These are phyloP conservation scores for Pythium folliculosum DNA, from an alignment of 352 stramenopile species.

Conservation along the genomic window DNA sequence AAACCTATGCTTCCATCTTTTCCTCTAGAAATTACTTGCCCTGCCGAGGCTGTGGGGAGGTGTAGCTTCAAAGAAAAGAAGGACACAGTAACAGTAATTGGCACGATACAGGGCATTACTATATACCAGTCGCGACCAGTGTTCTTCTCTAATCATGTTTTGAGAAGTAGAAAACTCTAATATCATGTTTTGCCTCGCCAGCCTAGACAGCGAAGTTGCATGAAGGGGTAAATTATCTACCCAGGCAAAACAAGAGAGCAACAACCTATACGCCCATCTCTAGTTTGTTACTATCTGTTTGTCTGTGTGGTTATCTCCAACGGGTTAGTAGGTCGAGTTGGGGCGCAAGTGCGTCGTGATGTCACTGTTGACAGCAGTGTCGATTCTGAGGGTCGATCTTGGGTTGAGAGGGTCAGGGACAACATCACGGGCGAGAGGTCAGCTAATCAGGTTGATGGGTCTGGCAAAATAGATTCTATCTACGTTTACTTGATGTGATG, in stretches of 20 bases:
- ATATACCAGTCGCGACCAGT: not conserved
- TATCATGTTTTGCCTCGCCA: not conserved
- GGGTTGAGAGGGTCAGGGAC: not conserved
- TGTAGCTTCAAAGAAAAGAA: not conserved
- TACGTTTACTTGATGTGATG: not conserved
- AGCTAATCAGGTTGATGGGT: not conserved
- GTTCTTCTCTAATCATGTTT: not conserved
- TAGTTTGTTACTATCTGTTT: not conserved
- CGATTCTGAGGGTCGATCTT: not conserved
- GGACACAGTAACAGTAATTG: too few species aligned
- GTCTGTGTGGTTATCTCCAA: not conserved
- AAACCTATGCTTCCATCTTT: too few species aligned
- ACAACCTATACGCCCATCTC: not conserved
- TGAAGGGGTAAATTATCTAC: not conserved
- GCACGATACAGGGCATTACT: too few species aligned
- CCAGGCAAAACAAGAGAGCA: not conserved
- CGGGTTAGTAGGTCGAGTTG: not conserved
- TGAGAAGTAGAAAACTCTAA: not conserved
- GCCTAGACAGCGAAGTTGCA: not conserved
- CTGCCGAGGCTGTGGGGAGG: not conserved
- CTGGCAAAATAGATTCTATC: not conserved
- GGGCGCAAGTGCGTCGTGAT: not conserved
- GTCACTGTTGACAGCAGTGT: not conserved
- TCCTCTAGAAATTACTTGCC: not conserved
- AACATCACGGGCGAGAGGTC: not conserved